Evolutionary conservation across 129 eudicot genomes (phyloP).

Genomic region (Tagetes erecta): DNA sequence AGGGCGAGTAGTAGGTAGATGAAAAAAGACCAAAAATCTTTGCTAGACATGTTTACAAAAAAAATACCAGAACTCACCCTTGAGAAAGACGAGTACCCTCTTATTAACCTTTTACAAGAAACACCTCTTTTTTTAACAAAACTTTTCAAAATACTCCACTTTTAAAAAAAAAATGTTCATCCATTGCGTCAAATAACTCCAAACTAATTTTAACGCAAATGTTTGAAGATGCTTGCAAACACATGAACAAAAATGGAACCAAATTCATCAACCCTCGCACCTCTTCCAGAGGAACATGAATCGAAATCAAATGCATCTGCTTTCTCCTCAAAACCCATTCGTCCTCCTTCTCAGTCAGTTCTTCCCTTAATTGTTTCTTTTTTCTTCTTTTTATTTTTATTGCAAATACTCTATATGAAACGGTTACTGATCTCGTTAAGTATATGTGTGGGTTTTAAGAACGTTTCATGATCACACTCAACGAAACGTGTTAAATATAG

Average conservation of each 20-base stretch:
- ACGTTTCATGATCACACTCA: not conserved
- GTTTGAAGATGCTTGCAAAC: not conserved
- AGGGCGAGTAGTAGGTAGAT: no score
- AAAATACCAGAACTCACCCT: no score
- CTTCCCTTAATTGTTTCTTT: not conserved
- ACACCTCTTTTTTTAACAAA: no score
- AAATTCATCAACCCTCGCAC: conserved; percentile 26
- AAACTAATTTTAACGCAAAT: no score
- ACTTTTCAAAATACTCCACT: no score
- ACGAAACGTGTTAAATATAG: not conserved
- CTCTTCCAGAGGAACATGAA: conserved; percentile 32
- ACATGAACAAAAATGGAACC: conserved; percentile 22
- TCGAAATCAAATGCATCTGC: conserved; percentile 38
- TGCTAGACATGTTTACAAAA: no score
- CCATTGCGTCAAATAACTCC: no score
- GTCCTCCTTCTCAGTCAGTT: conserved; percentile 58
- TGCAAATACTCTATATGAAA: not conserved
- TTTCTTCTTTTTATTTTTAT: no score
- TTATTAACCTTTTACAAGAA: no score
- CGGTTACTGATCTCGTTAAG: not conserved
- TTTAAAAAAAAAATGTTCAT: no score
- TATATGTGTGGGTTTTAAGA: not conserved
- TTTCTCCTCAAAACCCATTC: conserved; percentile 54
- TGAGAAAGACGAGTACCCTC: no score
- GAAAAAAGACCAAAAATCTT: no score